A percentile compares a stretch with the other conserved stretches of the same genome.
Evolutionary conservation across 2,329 filamentous ascomycete genomes (phyloP).

Genomic region (Microdochium nivale): DNA sequence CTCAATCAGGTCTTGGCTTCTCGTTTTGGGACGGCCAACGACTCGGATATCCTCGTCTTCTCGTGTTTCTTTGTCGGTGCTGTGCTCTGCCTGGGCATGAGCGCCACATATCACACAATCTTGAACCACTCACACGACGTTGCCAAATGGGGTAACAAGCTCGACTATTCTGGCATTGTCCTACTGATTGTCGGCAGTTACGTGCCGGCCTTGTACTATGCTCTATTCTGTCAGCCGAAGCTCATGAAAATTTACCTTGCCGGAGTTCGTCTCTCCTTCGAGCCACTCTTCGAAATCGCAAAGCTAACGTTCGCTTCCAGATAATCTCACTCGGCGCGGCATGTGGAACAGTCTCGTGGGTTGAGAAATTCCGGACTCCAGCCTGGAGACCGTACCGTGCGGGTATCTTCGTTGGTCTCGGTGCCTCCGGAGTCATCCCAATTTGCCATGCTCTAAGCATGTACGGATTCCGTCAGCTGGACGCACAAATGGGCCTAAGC

Average conservation of each 20-base stretch:
- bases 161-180: conserved; percentile 94
- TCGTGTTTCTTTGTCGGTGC: conserved; percentile 72
- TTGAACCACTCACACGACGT: conserved; percentile 76
- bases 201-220: conserved; percentile 81
- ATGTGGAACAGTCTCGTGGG: conserved; percentile 68
- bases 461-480: conserved; percentile 59
- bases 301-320: conserved; percentile 29
- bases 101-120: conserved; percentile 76
- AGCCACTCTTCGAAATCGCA: conserved; percentile 18
- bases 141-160: conserved; percentile 76
- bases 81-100: conserved; percentile 67
- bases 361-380: conserved; percentile 77
- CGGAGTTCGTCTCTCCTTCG: conserved; percentile 48
- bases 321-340: conserved; percentile 71
- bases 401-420: conserved; percentile 82
- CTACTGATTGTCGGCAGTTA: conserved; percentile 86
- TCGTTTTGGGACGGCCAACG: conserved; percentile 55
- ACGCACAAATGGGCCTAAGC: conserved; percentile 66
- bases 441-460: conserved; percentile 65
- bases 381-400: conserved; percentile 78
- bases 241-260: conserved; percentile 66
- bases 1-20: conserved; percentile 52
- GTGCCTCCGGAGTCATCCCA: conserved; percentile 74
- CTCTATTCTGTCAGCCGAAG: conserved; percentile 61
- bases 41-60: conserved; percentile 63